Evolutionary conservation across 306 rosid species (phyloP).

Genomic region (Lathyrus aphaca): DNA sequence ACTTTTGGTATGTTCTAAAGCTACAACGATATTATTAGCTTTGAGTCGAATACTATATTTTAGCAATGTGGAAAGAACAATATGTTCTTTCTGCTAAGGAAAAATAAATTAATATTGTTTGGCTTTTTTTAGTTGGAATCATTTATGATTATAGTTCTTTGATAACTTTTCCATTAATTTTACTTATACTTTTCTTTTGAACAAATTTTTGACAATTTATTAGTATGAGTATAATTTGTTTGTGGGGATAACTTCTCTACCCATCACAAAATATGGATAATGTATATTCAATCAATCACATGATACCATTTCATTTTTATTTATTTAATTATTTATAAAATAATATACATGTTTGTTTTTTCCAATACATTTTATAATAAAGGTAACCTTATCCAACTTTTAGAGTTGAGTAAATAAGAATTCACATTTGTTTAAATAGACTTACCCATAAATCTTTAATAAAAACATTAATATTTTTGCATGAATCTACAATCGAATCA

Average conservation of each 20-base stretch:
- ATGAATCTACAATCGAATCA: conserved; percentile 21
- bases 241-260: too few relatives aligned
- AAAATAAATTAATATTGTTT: background rate
- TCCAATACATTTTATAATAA: too few relatives aligned
- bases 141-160: background rate
- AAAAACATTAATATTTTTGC: background rate
- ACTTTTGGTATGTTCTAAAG: background rate
- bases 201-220: background rate
- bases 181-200: background rate
- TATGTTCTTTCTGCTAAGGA: background rate
- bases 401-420: too few relatives aligned
- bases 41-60: background rate
- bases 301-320: too few relatives aligned
- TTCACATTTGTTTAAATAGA: background rate
- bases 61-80: background rate
- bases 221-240: background rate
- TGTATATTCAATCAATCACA: too few relatives aligned
- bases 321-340: too few relatives aligned
- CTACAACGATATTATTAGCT: background rate
- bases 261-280: too few relatives aligned
- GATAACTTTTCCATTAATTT: background rate
- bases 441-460: too few relatives aligned
- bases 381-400: too few relatives aligned
- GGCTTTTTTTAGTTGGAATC: background rate
- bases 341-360: too few relatives aligned